Conservation (phyloP, 495 filamentous ascomycete species). For the Podospora sp. region DNA sequence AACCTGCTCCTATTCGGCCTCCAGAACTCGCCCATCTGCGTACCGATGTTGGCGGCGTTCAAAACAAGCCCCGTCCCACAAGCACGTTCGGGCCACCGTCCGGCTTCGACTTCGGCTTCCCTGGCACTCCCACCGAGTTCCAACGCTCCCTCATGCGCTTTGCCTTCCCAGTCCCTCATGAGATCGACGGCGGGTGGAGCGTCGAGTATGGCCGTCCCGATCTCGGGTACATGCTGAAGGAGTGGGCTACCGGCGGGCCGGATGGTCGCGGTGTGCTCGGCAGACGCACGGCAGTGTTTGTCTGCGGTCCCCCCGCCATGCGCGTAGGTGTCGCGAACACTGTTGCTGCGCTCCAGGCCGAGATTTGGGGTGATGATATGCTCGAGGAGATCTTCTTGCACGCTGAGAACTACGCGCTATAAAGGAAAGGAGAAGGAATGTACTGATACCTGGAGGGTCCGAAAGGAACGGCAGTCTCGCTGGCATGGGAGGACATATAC, state of each 20-base stretch:
- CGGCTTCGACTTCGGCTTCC: slow-evolving; percentile 76
- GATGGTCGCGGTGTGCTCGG: slow-evolving; percentile 71
- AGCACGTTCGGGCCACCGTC: slow-evolving; percentile 50
- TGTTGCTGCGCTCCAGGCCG: slow-evolving; percentile 78
- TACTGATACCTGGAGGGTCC: not conserved
- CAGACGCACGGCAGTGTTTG: slow-evolving; percentile 84
- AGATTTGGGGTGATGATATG: slow-evolving; percentile 74
- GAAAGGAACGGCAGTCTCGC: not conserved
- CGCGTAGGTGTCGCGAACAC: slow-evolving; percentile 80
- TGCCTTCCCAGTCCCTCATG: slow-evolving; percentile 68
- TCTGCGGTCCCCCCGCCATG: slow-evolving; percentile 88
- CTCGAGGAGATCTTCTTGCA: slow-evolving; percentile 93
- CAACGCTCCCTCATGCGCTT: slow-evolving; percentile 85
- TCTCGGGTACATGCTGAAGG: slow-evolving; percentile 77
- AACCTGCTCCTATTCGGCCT: slow-evolving; percentile 32
- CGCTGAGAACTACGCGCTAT: slow-evolving; percentile 91
- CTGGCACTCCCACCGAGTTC: slow-evolving; percentile 72
- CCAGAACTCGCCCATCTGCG: slow-evolving; percentile 58
- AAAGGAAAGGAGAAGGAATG: slow-evolving; percentile 6
- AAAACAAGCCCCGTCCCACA: slow-evolving; percentile 38
- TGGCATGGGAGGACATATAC: not conserved
- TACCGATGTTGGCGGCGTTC: slow-evolving; percentile 41
- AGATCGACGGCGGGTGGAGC: slow-evolving; percentile 79
- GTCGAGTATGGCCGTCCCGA: slow-evolving; percentile 94
- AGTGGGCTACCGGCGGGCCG: slow-evolving; percentile 65